Percentiles rank a stretch among this genome's conserved stretches.
Conservation (phyloP, 441 rosid species). For the Gossypium trilobum region DNA sequence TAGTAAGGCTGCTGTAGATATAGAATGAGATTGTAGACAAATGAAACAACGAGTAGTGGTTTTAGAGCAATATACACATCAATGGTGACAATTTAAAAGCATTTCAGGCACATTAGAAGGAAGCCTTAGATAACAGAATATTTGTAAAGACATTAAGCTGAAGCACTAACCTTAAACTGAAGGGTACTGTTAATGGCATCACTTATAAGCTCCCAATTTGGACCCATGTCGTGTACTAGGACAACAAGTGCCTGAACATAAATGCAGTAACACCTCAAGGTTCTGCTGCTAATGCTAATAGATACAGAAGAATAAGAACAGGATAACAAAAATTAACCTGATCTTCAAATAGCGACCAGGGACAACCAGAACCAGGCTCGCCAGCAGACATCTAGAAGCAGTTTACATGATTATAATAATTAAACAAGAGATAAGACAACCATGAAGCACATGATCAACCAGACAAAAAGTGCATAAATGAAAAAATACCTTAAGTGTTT, state of each 20-base stretch:
- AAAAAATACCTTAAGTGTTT: conserved; percentile 61
- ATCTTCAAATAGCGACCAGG: conserved; percentile 93
- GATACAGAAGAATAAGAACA: conserved; percentile 7
- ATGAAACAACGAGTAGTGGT: conserved; percentile 4
- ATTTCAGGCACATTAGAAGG: background rate
- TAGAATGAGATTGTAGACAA: background rate
- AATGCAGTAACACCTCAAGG: conserved; percentile 16
- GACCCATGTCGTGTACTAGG: conserved; percentile 99
- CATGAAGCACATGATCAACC: conserved; percentile 14
- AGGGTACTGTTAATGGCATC: conserved; percentile 88
- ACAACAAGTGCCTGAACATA: conserved; percentile 86
- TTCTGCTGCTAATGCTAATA: conserved; percentile 8
- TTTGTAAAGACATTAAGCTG: background rate
- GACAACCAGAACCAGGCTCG: conserved; percentile 75
- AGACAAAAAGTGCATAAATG: conserved; percentile 8
- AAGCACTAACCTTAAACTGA: conserved; percentile 68
- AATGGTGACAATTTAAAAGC: background rate
- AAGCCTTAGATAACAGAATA: conserved; percentile 7
- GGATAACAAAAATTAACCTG: conserved; percentile 46
- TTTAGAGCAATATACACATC: conserved; percentile 6
- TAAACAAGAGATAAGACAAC: conserved; percentile 11
- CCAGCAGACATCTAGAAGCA: conserved; percentile 60
- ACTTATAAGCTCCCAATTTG: conserved; percentile 98
- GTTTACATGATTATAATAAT: conserved; percentile 18
- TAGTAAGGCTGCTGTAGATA: background rate